Evolutionary conservation across 352 stramenopile species (phyloP), one percentile per base, ranked within the genome.

Genomic region (Globisporangium orthogonon): DNA sequence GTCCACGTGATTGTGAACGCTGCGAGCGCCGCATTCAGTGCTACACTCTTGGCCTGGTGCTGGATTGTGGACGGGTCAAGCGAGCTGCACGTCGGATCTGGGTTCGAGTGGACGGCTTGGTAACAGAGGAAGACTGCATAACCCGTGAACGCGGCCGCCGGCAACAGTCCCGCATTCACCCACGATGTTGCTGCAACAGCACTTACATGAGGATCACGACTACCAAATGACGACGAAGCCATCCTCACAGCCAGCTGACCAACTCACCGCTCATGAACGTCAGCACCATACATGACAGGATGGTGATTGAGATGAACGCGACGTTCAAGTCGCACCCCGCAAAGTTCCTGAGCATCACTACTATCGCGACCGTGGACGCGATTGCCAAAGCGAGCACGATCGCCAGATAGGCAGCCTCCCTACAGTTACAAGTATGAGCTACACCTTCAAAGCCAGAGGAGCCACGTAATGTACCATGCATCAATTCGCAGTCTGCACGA

Each of bases 61-160:
- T 73, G 64, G 35, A 64, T 53, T 0, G 52, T 72, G 5, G 65
- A 61, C 2, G 67, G 50, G 28, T 78, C 60, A 2, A 73, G 56
- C 2, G 49, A 31, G n/a, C 66, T 66, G 55, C 77, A 88, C 3
- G 65, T 65, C 6, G 67, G 74, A 43, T 86, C 73, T 14, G 82
- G 77, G 56, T 92, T 92, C 35, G 79, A 70, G 54, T 66, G 72
- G 15, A 92, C 67, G 2, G 82, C 70, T 58, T 92, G 75, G 55
- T 85, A 92, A 52, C 79, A 89, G 52, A 92, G 63, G 40, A 86
- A 76, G 15, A 87, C 69, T 35, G 86, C 69, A 53, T 89, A 92
- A 29, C 72, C 63, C 11, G 78, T 71, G 39, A 89, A 70, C 17
- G 66, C 67, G 5, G 74, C 63, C 6, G 82, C 70, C 4, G 82